Evolutionary conservation across 108 stramenopile genomes (phyloP).

Genomic region (Fragilaria crotonensis): DNA sequence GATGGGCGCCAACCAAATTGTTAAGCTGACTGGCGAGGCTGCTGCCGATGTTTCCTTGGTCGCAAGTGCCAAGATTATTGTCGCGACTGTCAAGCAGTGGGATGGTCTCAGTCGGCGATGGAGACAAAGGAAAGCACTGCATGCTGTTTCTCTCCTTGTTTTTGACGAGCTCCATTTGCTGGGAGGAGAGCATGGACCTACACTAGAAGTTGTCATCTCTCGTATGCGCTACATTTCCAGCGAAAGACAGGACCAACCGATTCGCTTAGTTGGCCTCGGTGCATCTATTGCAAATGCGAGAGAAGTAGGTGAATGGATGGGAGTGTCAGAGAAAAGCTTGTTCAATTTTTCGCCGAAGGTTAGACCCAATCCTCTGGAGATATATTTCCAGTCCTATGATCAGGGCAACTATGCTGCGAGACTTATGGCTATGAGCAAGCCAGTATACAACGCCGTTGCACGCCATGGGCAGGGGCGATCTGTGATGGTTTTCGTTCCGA

Average conservation of each 20-base stretch:
- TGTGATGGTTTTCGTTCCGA: slow-evolving; percentile 89
- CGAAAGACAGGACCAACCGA: slow-evolving; percentile 45
- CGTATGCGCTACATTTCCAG: slow-evolving; percentile 91
- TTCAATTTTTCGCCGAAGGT: slow-evolving; percentile 96
- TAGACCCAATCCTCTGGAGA: slow-evolving; percentile 89
- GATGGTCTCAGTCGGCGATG: slow-evolving; percentile 90
- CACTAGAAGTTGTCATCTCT: slow-evolving; percentile 93
- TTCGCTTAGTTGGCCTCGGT: slow-evolving; percentile 90
- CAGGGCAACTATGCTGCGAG: slow-evolving; percentile 84
- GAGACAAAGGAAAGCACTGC: slow-evolving; percentile 93
- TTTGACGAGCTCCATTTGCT: slow-evolving; percentile 97
- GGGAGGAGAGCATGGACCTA: slow-evolving; percentile 83
- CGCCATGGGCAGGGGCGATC: slow-evolving; percentile 68
- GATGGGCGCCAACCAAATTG: slow-evolving; percentile 57
- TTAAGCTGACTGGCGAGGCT: slow-evolving; percentile 83
- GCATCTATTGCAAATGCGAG: slow-evolving; percentile 94
- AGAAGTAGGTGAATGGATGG: slow-evolving; percentile 98
- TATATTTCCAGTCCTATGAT: slow-evolving; percentile 92
- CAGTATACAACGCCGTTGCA: slow-evolving; percentile 82
- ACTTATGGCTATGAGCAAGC: slow-evolving; percentile 96
- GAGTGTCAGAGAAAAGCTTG: slow-evolving; percentile 74
- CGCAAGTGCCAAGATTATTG: slow-evolving; percentile 59
- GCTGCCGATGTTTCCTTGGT: slow-evolving; percentile 83
- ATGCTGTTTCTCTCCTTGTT: slow-evolving; percentile 83
- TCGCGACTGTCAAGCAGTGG: slow-evolving; percentile 87